Evolutionary conservation across 148 eudicot species (phyloP).

Genomic region (Simmondsia chinensis): DNA sequence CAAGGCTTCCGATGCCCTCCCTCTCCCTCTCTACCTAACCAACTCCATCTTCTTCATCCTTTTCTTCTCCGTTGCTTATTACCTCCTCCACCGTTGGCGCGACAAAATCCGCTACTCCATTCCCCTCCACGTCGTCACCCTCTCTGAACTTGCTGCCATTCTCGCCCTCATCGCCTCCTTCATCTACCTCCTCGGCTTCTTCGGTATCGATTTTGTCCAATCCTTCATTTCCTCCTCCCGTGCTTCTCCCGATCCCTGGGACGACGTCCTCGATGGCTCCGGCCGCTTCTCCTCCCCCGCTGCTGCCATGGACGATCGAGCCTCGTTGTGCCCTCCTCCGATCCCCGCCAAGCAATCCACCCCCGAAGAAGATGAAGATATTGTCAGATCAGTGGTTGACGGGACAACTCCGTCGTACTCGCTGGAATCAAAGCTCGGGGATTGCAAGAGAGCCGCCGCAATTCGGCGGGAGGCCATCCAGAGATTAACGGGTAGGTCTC

Average conservation of each 20-base stretch:
- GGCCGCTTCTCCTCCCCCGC: conserved; percentile 1
- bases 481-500: conserved; percentile 43
- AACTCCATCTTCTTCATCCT: conserved; percentile 69
- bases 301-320: not conserved
- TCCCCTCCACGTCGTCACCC: conserved; percentile 59
- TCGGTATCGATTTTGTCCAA: conserved; percentile 69
- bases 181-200: conserved; percentile 67
- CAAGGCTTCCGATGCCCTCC: conserved; percentile 61
- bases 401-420: conserved; percentile 52
- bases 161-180: conserved; percentile 55
- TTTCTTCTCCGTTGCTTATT: conserved; percentile 68
- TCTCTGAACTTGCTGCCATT: conserved; percentile 64
- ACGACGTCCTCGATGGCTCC: no score
- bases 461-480: conserved; percentile 65
- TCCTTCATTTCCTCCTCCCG: no score
- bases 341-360: not conserved
- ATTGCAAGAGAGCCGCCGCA: conserved; percentile 50
- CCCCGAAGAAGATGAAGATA: conserved; percentile 31
- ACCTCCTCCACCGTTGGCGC: conserved; percentile 70
- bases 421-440: conserved; percentile 48
- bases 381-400: conserved; percentile 40
- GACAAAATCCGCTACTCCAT: conserved; percentile 69
- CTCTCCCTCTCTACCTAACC: conserved; percentile 61
- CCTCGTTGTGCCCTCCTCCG: conserved; percentile 1
- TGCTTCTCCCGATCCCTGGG: no score